Evolutionary conservation across 352 stramenopile genomes (phyloP), one percentile per base, ranked within the genome.

Genomic region (Pythium vanterpoolii): DNA sequence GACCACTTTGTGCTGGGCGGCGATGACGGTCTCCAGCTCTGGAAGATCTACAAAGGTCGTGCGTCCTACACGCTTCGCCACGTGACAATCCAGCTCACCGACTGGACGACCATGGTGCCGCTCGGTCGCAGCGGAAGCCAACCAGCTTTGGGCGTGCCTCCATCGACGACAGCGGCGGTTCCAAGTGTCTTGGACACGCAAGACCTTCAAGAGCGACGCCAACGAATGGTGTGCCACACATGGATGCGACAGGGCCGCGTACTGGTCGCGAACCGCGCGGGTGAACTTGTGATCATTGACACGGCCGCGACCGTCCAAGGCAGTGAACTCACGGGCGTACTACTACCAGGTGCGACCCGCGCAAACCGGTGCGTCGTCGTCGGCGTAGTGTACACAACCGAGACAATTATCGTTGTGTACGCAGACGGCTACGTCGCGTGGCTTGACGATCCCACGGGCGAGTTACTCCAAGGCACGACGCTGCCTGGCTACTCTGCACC

Each of bases 1-100:
- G 70, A 90, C 30, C 69, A 77, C n/a, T 78, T 93, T 11, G 45
- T 93, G 5, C 49, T 92, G 0, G 86, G 80, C 21, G 79, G 79
- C 4, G 72, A 77, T 34, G 76, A 81, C 30, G 78, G 79, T 5
- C 66, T 95, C 9, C 68, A 84, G 23, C 57, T 92, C 55, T 95
- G 75, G 77, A 89, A 86, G 59, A 60, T 89, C 28, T 90, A 84
- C 69, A 68, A 66, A 24, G 52, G 60, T 39, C 64, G 54, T 26
- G 49, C 50, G 1, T 66, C 61, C 8, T 72, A 58, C 48, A 63
- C 62, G 56, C 50, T 74, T 36, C 63, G 61, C 21, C 24, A 66
- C 16, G 56, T 75, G 2, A 42, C 19, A 9, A 62, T 72, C 52
- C 67, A 72, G 53, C 18, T 71, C 56, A 58, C 44, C 16, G 26